A percentile compares a stretch with the other conserved stretches of the same genome.
Evolutionary conservation across 805 yeast genomes (phyloP).

Genomic region (Wickerhamiella qilinensis): DNA sequence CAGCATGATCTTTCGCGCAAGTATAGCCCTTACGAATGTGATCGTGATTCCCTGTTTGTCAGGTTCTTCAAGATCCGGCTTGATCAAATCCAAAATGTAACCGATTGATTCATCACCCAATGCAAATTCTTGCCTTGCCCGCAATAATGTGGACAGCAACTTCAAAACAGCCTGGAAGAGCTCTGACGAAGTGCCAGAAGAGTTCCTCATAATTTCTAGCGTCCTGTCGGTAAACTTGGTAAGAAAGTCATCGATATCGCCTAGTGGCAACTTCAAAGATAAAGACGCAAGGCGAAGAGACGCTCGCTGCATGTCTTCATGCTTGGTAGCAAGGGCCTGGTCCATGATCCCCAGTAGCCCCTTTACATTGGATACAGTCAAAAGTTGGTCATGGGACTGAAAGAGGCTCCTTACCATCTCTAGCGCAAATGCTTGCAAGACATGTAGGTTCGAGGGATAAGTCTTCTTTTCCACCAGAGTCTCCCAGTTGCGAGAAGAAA

Average conservation of each 20-base stretch:
- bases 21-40: constrained; percentile 63
- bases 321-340: constrained; percentile 41
- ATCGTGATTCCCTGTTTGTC: constrained; percentile 78
- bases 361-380: constrained; percentile 41
- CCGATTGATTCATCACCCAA: constrained; percentile 58
- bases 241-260: constrained; percentile 23
- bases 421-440: constrained; percentile 59
- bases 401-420: constrained; percentile 63
- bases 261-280: constrained; percentile 46
- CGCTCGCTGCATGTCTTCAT: constrained; percentile 63
- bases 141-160: constrained; percentile 40
- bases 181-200: constrained; percentile 64
- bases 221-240: constrained; percentile 18
- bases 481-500: constrained; percentile 35
- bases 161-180: constrained; percentile 66
- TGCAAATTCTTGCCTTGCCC: constrained; percentile 48
- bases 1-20: constrained; percentile 53
- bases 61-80: constrained; percentile 84
- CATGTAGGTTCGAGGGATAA: constrained; percentile 36
- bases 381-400: constrained; percentile 40
- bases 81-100: constrained; percentile 52
- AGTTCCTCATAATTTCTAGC: constrained; percentile 45
- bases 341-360: constrained; percentile 66
- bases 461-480: constrained; percentile 32
- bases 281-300: constrained; percentile 46